Conservation (phyloP, 148 eudicot genomes). For the Camellia sinensis region DNA sequence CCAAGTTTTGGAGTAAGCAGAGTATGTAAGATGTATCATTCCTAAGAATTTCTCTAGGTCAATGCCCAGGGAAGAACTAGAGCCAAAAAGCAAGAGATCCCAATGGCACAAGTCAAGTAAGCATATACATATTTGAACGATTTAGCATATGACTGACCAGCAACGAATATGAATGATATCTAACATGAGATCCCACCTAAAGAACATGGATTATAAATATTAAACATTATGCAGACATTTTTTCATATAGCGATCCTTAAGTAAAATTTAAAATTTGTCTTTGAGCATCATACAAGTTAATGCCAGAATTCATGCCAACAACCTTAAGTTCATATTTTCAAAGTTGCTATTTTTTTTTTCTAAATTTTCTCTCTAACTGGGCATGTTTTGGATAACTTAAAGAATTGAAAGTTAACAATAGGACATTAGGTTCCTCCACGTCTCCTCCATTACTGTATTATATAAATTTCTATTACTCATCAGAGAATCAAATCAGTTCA, state of each 20-base stretch:
- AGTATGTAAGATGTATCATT: neutral
- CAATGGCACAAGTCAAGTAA: neutral
- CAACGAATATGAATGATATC: neutral
- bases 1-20: neutral
- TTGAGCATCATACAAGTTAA: neutral
- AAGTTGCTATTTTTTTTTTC: neutral
- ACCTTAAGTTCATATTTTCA: neutral
- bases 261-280: neutral
- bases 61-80: neutral
- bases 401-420: slow-evolving; percentile 7
- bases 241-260: neutral
- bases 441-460: neutral
- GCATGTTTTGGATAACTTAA: neutral
- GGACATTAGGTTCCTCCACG: neutral
- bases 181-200: neutral
- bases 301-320: neutral
- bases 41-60: neutral
- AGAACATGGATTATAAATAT: neutral
- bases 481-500: neutral
- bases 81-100: neutral
- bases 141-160: neutral
- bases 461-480: neutral
- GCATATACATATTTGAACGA: neutral
- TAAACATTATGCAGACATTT: neutral
- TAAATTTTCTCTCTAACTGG: neutral